Percentiles rank a stretch among this genome's conserved stretches.
Conservation (phyloP, 495 filamentous ascomycete species). For the Cudoniella acicularis region DNA sequence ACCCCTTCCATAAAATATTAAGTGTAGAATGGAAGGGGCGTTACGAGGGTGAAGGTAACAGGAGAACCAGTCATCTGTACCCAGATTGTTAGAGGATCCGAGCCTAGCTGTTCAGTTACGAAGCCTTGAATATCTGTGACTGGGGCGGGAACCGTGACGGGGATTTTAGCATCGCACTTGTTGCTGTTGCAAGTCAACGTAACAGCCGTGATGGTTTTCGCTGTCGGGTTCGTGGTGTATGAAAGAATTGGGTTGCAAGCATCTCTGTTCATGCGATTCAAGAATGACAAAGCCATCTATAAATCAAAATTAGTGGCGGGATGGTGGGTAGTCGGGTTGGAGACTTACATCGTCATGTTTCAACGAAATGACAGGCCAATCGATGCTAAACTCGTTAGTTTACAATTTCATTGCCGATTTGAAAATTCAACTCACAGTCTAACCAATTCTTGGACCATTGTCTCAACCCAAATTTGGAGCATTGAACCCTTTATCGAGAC, state of each 20-base stretch:
- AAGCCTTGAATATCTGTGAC: conserved; percentile 40
- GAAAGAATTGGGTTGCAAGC: conserved; percentile 48
- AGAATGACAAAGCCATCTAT: conserved; percentile 45
- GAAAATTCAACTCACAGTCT: conserved; percentile 32
- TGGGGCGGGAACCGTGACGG: conserved; percentile 51
- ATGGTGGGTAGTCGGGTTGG: conserved; percentile 40
- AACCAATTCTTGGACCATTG: conserved; percentile 50
- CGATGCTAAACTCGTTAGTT: not conserved
- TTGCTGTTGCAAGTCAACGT: conserved; percentile 45
- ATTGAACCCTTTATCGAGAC: conserved; percentile 46
- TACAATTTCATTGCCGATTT: not conserved
- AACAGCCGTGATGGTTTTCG: conserved; percentile 47
- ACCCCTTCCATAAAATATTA: not conserved
- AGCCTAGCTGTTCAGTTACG: conserved; percentile 50
- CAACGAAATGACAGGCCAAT: not conserved
- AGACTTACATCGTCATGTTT: conserved; percentile 24
- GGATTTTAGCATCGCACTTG: conserved; percentile 49
- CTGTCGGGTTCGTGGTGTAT: conserved; percentile 21
- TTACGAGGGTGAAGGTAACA: not conserved
- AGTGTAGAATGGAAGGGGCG: not conserved
- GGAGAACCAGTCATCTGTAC: conserved; percentile 22
- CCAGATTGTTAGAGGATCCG: conserved; percentile 59
- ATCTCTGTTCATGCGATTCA: conserved; percentile 51
- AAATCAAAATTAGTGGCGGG: not conserved
- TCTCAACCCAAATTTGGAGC: conserved; percentile 60